Evolutionary conservation across 768 basidiomycete species (phyloP), one percentile per base, ranked within the genome.

Genomic region (Suillus brevipes): DNA sequence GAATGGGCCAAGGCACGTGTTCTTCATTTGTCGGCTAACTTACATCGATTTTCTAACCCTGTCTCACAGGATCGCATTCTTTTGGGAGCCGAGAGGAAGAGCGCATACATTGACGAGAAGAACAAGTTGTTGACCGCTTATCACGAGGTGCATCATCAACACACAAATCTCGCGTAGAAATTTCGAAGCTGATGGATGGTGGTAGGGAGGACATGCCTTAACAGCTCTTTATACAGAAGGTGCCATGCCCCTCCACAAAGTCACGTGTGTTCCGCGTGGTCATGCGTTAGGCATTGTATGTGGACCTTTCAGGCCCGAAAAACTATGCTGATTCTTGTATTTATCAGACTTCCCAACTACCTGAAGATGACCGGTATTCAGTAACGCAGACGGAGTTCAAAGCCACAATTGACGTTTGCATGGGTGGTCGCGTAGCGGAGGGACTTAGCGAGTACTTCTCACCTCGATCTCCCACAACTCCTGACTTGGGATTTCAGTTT

Each of bases 231-330:
- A 95, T 75, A 99, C 97, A 1, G 86, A 92, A 67, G 97, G 96
- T 59, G 95, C 96, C 50, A 95, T 95, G 87, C 97, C 97, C 49
- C 79, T 99, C 67, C 96, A 99, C 78, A 97, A 97, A 80, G 97
- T 99, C 40, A 99, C 97, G 31, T 97, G 97, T 75, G 87, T 99
- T 61, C 97, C 97, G 47, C 91, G 97, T 70, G 97, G 97, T 34
- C 92, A 97, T 73, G 91, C 95, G 25, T 84, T 99, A 53, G 95
- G 96, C 64, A 80, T 91, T 69, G 92, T 94, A 80, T 68, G 89
- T 85, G 38, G 34, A 42, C 38, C 61, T 47, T 45, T 31, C 38
- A 12, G 43, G 56, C 10, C 31, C 61, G 31, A 60, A 45, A 9
- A 23, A 42, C 58, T 49, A 52, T 64, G n/a, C 65, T 74, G 25